Percentiles rank a stretch among this genome's conserved stretches.
Evolutionary conservation across 2,329 filamentous ascomycete species (phyloP).

Genomic region (Penicillium olsonii): DNA sequence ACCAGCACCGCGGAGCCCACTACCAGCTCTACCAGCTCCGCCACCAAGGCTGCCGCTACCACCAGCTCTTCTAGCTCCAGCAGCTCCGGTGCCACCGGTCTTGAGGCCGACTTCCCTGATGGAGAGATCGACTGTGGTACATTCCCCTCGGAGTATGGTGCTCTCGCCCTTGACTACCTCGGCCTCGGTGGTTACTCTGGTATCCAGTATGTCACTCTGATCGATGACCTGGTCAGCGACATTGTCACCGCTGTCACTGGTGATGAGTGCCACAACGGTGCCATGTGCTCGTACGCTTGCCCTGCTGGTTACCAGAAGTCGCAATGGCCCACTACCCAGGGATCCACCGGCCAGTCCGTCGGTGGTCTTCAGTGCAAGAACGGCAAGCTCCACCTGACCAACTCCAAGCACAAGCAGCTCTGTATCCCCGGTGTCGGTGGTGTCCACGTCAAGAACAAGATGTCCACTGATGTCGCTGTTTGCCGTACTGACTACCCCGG

Average conservation of each 20-base stretch:
- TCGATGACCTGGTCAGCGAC: slow-evolving; percentile 59
- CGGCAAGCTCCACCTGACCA: slow-evolving; percentile 77
- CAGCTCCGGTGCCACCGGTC: slow-evolving; percentile 49
- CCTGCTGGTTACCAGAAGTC: slow-evolving; percentile 88
- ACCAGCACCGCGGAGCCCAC: slow-evolving; percentile 20
- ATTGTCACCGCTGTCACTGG: slow-evolving; percentile 67
- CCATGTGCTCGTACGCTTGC: slow-evolving; percentile 91
- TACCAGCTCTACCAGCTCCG: slow-evolving; percentile 24
- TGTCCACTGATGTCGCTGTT: slow-evolving; percentile 66
- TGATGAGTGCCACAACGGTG: slow-evolving; percentile 60
- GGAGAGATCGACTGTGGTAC: slow-evolving; percentile 68
- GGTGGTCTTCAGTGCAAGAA: slow-evolving; percentile 78
- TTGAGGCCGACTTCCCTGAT: slow-evolving; percentile 72
- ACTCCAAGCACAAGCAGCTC: slow-evolving; percentile 64
- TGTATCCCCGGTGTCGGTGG: slow-evolving; percentile 73
- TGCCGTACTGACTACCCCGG: slow-evolving; percentile 98
- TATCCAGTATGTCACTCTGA: slow-evolving; percentile 65
- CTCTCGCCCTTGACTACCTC: slow-evolving; percentile 69
- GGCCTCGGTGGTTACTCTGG: slow-evolving; percentile 75
- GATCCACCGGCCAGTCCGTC: slow-evolving; percentile 76
- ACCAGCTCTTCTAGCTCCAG: slow-evolving; percentile 24
- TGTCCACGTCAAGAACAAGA: slow-evolving; percentile 74
- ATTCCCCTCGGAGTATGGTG: slow-evolving; percentile 82
- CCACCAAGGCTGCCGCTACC: slow-evolving; percentile 19
- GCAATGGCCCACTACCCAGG: slow-evolving; percentile 83